These are phyloP conservation scores for Ceratobasidium sp. DNA, from an alignment of 1,284 basidiomycete species.

Conservation along the genomic window DNA sequence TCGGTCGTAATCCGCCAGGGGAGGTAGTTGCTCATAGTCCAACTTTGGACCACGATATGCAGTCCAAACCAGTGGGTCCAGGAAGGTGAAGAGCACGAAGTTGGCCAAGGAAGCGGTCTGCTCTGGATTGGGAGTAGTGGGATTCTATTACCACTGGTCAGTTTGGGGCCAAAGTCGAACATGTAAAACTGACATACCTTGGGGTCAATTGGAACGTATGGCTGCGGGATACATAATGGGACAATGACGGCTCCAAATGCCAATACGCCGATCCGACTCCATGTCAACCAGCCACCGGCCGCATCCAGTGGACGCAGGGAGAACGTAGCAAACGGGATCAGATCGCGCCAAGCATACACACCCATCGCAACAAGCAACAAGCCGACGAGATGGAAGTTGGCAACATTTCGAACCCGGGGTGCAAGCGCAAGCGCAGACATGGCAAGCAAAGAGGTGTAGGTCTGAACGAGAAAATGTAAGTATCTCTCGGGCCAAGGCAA, in stretches of 20 bases:
- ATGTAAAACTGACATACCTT: conserved; percentile 17
- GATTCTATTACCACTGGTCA: conserved; percentile 44
- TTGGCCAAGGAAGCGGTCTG: conserved; percentile 70
- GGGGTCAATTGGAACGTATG: conserved; percentile 56
- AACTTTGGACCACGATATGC: conserved; percentile 57
- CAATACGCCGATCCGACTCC: conserved; percentile 53
- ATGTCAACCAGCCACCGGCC: conserved; percentile 52
- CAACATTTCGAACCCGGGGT: conserved; percentile 12
- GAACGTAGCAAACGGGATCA: conserved; percentile 67
- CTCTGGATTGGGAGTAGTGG: conserved; percentile 61
- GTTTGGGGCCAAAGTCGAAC: conserved; percentile 48
- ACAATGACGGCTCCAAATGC: conserved; percentile 54
- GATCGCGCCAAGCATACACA: conserved; percentile 66
- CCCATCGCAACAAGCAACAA: conserved; percentile 54
- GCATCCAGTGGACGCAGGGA: conserved; percentile 54
- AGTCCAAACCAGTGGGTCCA: conserved; percentile 60
- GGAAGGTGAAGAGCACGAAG: conserved; percentile 63
- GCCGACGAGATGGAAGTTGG: conserved; percentile 50
- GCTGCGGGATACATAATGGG: conserved; percentile 57
- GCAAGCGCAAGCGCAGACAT: conserved; percentile 36
- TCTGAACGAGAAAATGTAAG: conserved; percentile 39
- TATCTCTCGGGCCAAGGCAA: neutral
- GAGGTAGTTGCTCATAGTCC: conserved; percentile 58
- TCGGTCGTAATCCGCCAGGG: conserved; percentile 66
- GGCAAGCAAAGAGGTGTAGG: conserved; percentile 45